phyloP scores from a whole-genome alignment of 2,329 filamentous ascomycete species.

The Apiospora arundinis region DNA sequence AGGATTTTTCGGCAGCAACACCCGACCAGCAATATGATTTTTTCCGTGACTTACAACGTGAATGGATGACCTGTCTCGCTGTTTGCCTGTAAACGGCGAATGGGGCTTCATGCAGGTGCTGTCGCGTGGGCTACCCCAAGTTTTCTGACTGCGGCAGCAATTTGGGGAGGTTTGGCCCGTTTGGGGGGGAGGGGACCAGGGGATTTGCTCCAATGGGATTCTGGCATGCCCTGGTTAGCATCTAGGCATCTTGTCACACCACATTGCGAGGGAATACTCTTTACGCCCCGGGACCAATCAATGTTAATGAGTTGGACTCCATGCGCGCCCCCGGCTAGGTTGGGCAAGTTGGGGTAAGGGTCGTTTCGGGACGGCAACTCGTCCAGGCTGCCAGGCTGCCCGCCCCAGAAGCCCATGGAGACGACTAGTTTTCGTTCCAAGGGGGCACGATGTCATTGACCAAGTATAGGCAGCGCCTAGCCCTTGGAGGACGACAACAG shows the following conservation, averaged over 20 bases:
- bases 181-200: neutral
- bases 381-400: neutral
- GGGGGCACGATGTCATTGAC: conserved; percentile 17
- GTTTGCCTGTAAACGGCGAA: neutral
- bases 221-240: conserved; percentile 2
- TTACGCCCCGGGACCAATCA: conserved; percentile 4
- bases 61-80: neutral
- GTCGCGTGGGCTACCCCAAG: conserved; percentile 17
- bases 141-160: neutral
- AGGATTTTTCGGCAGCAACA: conserved; percentile 13
- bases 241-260: conserved; percentile 15
- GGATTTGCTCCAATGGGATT: conserved; percentile 4
- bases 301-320: neutral
- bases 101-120: conserved; percentile 3
- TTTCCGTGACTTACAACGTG: neutral
- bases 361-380: conserved; percentile 13
- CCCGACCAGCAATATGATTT: conserved; percentile 9
- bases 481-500: neutral
- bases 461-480: conserved; percentile 5
- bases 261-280: neutral
- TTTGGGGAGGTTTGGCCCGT: neutral
- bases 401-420: conserved; percentile 4
- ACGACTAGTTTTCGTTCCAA: conserved; percentile 8
- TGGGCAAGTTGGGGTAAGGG: conserved; percentile 14
- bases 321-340: conserved; percentile 1